Conservation (phyloP, 2,329 filamentous ascomycete species). For the Hypoxylon rubiginosum region DNA sequence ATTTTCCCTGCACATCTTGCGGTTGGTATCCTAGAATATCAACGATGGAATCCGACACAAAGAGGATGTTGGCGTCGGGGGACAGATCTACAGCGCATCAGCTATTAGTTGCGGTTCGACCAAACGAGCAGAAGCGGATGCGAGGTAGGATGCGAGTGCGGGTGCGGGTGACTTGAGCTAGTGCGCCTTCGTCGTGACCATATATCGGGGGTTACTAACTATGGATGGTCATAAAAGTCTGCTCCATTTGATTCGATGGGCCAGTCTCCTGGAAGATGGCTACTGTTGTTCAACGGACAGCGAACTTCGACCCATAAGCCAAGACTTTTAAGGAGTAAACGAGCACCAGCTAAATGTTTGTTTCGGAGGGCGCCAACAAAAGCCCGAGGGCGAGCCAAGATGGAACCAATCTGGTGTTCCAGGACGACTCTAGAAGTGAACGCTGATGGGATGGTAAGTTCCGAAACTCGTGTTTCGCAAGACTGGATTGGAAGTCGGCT, state of each 20-base stretch:
- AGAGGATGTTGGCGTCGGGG: slow-evolving; percentile 82
- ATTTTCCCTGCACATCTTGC: slow-evolving; percentile 79
- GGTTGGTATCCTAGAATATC: slow-evolving; percentile 80
- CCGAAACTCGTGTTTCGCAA: slow-evolving; percentile 48
- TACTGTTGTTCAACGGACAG: slow-evolving; percentile 42
- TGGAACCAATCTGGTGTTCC: slow-evolving; percentile 40
- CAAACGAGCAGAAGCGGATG: slow-evolving; percentile 22
- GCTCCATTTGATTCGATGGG: slow-evolving; percentile 71
- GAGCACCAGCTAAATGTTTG: slow-evolving; percentile 39
- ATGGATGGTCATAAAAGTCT: slow-evolving; percentile 92
- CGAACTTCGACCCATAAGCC: slow-evolving; percentile 42
- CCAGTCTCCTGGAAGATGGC: slow-evolving; percentile 41
- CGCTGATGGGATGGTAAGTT: slow-evolving; percentile 47
- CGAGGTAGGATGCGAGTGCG: slow-evolving; percentile 14
- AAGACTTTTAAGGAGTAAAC: slow-evolving; percentile 43
- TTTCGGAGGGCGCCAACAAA: slow-evolving; percentile 43
- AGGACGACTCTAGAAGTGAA: slow-evolving; percentile 44
- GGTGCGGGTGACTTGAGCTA: slow-evolving; percentile 4
- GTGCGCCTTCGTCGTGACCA: slow-evolving; percentile 22
- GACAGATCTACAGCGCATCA: slow-evolving; percentile 71
- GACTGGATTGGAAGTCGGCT: slow-evolving; percentile 47
- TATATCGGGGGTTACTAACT: slow-evolving; percentile 66
- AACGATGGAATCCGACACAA: slow-evolving; percentile 84
- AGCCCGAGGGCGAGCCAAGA: slow-evolving; percentile 36
- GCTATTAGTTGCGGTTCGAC: slow-evolving; percentile 35